phyloP scores from a whole-genome alignment of 2,329 filamentous ascomycete species.

The Chaetomium sp. region DNA sequence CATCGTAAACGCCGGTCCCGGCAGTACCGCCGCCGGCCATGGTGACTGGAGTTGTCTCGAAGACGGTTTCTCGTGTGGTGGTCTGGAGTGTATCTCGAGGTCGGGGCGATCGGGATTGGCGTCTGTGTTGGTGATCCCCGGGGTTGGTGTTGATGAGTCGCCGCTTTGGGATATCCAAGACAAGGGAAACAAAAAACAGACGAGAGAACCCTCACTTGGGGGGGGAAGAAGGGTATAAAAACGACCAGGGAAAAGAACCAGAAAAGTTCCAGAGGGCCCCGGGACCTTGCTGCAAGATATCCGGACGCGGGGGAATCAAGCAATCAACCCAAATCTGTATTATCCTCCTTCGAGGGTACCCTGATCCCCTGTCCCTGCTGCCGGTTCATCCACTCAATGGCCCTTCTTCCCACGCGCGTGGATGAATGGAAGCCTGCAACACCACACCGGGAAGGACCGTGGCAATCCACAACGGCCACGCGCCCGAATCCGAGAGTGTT shows the following conservation, averaged over 20 bases:
- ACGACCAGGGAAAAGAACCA: neutral
- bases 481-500: neutral
- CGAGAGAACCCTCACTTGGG: too few relatives aligned
- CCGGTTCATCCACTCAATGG: neutral
- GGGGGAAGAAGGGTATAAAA: neutral
- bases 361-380: neutral
- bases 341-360: neutral
- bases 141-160: neutral
- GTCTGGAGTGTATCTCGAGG: neutral
- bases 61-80: neutral
- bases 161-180: too few relatives aligned
- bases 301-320: slow-evolving; percentile 1
- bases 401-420: slow-evolving; percentile 4
- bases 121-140: neutral
- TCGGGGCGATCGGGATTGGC: neutral
- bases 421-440: slow-evolving; percentile 8
- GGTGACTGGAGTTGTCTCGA: neutral
- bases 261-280: neutral
- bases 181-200: too few relatives aligned
- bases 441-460: neutral
- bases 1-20: slow-evolving; percentile 40
- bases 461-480: slow-evolving; percentile 2
- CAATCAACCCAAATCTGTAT: neutral
- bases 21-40: slow-evolving; percentile 37
- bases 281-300: neutral